Conservation (phyloP, 768 basidiomycete species). For the Leucocoprinus leucothites region DNA sequence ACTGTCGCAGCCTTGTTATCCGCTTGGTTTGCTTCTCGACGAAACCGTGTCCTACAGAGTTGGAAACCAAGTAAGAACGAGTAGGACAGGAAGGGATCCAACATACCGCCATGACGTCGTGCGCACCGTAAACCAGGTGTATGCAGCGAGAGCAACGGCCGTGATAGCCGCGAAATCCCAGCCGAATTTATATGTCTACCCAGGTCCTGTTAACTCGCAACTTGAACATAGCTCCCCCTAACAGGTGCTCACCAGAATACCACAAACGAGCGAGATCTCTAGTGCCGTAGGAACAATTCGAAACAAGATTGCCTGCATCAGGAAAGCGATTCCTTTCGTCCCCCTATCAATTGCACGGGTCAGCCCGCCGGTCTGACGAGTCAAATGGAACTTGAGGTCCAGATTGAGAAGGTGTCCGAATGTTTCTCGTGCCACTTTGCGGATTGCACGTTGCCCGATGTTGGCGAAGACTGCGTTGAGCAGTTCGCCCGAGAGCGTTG, state of each 20-base stretch:
- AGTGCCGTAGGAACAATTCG: constrained; percentile 94
- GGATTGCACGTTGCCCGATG: constrained; percentile 91
- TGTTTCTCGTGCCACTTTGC: constrained; percentile 92
- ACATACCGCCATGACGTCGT: constrained; percentile 93
- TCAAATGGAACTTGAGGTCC: constrained; percentile 89
- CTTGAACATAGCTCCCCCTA: too few relatives aligned
- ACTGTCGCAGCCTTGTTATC: constrained; percentile 95
- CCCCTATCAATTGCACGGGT: constrained; percentile 97
- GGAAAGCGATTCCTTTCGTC: constrained; percentile 98
- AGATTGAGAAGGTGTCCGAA: constrained; percentile 91
- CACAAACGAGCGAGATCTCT: constrained; percentile 96
- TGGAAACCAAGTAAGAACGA: too few relatives aligned
- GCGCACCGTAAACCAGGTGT: constrained; percentile 95
- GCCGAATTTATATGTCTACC: constrained; percentile 95
- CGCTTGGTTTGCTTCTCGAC: constrained; percentile 91
- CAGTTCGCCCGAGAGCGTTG: constrained; percentile 87
- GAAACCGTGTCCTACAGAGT: constrained; percentile 88
- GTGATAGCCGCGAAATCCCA: constrained; percentile 97
- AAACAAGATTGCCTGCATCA: constrained; percentile 90
- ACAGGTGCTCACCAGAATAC: constrained; percentile 90
- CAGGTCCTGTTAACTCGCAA: too few relatives aligned
- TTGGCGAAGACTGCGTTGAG: constrained; percentile 96
- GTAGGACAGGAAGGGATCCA: too few relatives aligned
- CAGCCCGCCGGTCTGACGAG: constrained; percentile 91
- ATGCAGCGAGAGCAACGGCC: constrained; percentile 76